These are phyloP conservation scores for Euphrasia arctica DNA, from an alignment of 305 asterid genomes.

Conservation along the genomic window DNA sequence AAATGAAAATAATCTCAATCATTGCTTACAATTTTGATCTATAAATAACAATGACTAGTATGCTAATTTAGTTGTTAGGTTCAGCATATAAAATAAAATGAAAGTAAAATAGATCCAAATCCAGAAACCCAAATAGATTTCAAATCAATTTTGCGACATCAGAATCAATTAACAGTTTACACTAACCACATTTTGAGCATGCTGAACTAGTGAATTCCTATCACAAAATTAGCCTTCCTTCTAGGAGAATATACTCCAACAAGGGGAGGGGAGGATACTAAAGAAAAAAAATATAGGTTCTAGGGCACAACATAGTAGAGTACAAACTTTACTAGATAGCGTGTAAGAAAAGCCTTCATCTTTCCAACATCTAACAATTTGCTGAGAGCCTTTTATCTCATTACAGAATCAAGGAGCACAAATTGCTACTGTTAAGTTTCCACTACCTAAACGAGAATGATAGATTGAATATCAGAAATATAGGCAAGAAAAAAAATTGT, in stretches of 20 bases:
- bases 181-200: background rate
- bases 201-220: background rate
- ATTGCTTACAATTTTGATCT: conserved; percentile 6
- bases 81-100: conserved; percentile 14
- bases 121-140: too few species aligned
- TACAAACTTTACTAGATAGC: background rate
- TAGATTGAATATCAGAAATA: background rate
- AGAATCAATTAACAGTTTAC: conserved; percentile 10
- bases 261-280: too few species aligned
- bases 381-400: conserved; percentile 1
- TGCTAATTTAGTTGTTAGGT: conserved; percentile 11
- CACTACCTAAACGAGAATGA: background rate
- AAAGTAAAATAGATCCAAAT: background rate
- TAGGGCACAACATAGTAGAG: background rate
- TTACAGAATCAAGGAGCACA: background rate
- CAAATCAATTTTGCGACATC: background rate
- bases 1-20: conserved; percentile 21
- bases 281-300: too few species aligned
- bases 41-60: background rate
- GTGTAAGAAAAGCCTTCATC: conserved; percentile 6
- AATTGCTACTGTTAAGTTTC: background rate
- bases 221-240: background rate
- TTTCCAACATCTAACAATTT: background rate
- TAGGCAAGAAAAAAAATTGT: background rate
- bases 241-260: too few species aligned